A percentile compares a stretch with the other conserved stretches of the same genome.
Evolutionary conservation across 352 stramenopile species (phyloP).

Genomic region (Thraustochytrium striatum): DNA sequence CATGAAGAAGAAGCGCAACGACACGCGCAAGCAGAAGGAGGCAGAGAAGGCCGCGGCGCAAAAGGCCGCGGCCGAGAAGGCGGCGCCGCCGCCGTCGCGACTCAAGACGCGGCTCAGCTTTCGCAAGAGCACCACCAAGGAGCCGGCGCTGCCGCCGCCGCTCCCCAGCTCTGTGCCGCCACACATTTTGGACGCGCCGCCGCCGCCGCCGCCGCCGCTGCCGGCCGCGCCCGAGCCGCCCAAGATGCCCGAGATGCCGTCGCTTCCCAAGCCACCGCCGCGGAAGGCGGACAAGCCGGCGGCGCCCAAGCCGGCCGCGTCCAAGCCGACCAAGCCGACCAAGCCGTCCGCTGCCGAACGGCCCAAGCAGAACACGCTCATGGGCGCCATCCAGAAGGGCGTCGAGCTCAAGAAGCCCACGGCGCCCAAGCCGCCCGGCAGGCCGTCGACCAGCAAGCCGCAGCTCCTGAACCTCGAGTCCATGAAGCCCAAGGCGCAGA

Average conservation of each 20-base stretch:
- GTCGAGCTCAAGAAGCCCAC: neutral
- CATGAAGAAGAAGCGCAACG: neutral
- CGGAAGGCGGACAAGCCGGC: neutral
- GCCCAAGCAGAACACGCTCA: neutral
- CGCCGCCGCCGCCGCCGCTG: conserved; percentile 25
- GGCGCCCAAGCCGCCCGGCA: neutral
- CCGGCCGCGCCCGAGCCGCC: neutral
- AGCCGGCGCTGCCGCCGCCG: neutral
- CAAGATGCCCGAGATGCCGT: conserved; percentile 11
- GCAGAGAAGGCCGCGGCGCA: too few relatives aligned
- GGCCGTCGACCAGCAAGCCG: neutral
- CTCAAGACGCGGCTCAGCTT: neutral
- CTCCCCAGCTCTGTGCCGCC: conserved; percentile 11
- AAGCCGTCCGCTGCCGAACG: neutral
- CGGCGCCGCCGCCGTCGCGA: too few relatives aligned
- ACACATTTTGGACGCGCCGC: neutral
- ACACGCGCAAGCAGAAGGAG: neutral
- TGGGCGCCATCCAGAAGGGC: neutral
- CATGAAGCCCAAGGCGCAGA: conserved; percentile 45
- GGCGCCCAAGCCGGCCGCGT: neutral
- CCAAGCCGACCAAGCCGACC: neutral
- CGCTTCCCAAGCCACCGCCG: neutral
- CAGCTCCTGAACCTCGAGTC: neutral
- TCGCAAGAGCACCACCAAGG: neutral
- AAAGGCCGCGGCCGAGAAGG: too few relatives aligned